These are phyloP conservation scores for Leptographium radiaticola DNA, from an alignment of 2,329 filamentous ascomycete species.

Conservation along the genomic window DNA sequence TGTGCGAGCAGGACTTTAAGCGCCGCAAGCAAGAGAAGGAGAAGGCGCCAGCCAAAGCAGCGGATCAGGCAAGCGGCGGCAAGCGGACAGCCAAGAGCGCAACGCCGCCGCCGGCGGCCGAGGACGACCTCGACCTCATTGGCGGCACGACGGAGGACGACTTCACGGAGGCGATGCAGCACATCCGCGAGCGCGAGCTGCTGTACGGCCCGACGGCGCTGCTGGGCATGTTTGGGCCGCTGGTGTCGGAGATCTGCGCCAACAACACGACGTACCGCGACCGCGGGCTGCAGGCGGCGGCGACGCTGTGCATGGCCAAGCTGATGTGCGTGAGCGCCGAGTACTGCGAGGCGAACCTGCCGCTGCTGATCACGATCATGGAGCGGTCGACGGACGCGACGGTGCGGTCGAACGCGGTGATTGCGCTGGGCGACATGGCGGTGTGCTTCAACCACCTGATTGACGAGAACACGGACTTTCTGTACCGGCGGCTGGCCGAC, in stretches of 20 bases:
- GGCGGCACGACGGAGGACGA: constrained; percentile 92
- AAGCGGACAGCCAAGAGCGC: constrained; percentile 12
- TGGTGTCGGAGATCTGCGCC: constrained; percentile 86
- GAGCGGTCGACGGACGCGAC: constrained; percentile 87
- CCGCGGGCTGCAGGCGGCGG: constrained; percentile 79
- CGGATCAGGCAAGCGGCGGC: not conserved
- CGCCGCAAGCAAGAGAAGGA: constrained; percentile 85
- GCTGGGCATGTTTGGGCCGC: constrained; percentile 77
- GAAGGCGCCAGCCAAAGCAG: constrained; percentile 38
- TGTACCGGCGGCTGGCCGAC: constrained; percentile 88
- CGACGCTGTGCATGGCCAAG: constrained; percentile 89
- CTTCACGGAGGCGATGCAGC: constrained; percentile 75
- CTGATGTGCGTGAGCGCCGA: constrained; percentile 97
- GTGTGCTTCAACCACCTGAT: constrained; percentile 99
- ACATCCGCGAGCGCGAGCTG: constrained; percentile 74
- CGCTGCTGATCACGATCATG: constrained; percentile 93
- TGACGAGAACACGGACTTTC: constrained; percentile 96
- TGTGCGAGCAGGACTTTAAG: constrained; percentile 98
- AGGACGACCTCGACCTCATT: constrained; percentile 84
- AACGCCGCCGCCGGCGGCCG: constrained; percentile 17
- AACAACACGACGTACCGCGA: constrained; percentile 90
- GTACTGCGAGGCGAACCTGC: constrained; percentile 88
- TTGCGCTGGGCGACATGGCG: constrained; percentile 95
- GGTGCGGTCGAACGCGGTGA: constrained; percentile 89
- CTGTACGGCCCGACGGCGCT: constrained; percentile 74